Evolutionary conservation across 2,329 filamentous ascomycete genomes (phyloP), one percentile per base, ranked within the genome.

Genomic region (Colletotrichum chlorophyti): DNA sequence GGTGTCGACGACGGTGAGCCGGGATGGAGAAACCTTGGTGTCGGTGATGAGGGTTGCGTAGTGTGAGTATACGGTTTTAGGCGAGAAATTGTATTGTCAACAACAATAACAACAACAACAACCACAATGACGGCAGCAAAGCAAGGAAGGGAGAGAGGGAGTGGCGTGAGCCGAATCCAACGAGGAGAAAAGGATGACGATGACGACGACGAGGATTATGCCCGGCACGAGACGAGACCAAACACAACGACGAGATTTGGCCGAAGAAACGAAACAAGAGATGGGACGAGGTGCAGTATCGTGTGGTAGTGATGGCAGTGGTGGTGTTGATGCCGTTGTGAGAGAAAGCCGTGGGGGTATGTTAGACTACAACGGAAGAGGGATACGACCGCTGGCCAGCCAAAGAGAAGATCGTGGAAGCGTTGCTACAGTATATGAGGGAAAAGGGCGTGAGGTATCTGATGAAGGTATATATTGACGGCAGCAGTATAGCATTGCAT

Each of bases 391-490:
- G 35, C 50, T 32, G 51, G 51, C 43, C 51, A 55, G 55, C 51
- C 21, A 59, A 61, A 26, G 17, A 40, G 45, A 50, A 53, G 53
- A 58, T 61, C 61, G 61, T 54, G 55, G 64, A 51, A 53, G 53
- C 52, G 55, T 59, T 49, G 29, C 38, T 59, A n/a, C n/a, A n/a
- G n/a, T n/a, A 47, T 54, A 59, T 49, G 51, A 49, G 42, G 46
- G 45, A 53, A 48, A 38, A n/a, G n/a, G 53, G 53, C 24, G 49
- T 61, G 58, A 58, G 53, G 58, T 53, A 47, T 58, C 52, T 64
- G 58, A 63, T 63, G 65, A 65, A 62, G 59, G 63, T 61, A 62
- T 63, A 60, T 65, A 64, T 62, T 64, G 65, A 63, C 57, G 52
- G 61, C 34, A 60, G 57, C 61, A 58, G 60, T 65, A 66, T 62